A percentile compares a stretch with the other conserved stretches of the same genome.
Conservation (phyloP, 2,329 filamentous ascomycete species). For the Colletotrichum falcatum region DNA sequence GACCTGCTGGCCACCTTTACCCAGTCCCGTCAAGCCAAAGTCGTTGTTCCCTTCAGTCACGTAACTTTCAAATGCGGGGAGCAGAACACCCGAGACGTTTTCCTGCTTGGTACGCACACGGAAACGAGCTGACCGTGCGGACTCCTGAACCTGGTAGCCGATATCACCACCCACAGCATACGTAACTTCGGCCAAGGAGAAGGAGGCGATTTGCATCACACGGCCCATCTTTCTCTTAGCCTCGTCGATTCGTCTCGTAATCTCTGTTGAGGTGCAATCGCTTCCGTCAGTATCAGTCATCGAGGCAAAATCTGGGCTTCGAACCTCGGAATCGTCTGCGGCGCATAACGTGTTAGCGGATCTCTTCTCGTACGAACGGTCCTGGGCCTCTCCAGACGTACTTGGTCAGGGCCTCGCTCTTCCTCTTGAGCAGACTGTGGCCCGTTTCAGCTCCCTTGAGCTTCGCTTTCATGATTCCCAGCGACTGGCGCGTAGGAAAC, state of each 20-base stretch:
- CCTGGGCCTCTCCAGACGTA: slow-evolving; percentile 57
- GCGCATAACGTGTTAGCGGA: slow-evolving; percentile 12
- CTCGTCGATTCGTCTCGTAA: slow-evolving; percentile 96
- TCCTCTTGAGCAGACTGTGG: slow-evolving; percentile 94
- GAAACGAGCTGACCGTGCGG: slow-evolving; percentile 92
- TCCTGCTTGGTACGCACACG: slow-evolving; percentile 95
- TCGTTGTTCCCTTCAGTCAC: slow-evolving; percentile 91
- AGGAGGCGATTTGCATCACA: slow-evolving; percentile 98
- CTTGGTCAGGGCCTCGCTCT: slow-evolving; percentile 98
- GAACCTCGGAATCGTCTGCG: slow-evolving; percentile 88
- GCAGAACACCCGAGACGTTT: slow-evolving; percentile 96
- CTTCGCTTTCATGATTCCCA: slow-evolving; percentile 98
- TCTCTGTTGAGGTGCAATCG: slow-evolving; percentile 68
- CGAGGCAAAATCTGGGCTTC: slow-evolving; percentile 23
- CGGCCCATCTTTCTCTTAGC: slow-evolving; percentile 99
- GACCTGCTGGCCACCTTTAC: slow-evolving; percentile 97
- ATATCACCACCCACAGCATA: slow-evolving; percentile 97
- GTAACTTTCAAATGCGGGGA: slow-evolving; percentile 94
- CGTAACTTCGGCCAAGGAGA: slow-evolving; percentile 96
- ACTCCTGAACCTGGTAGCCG: slow-evolving; percentile 97
- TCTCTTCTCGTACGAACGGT: background rate
- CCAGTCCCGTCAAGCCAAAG: slow-evolving; percentile 94
- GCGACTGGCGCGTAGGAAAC: slow-evolving; percentile 96
- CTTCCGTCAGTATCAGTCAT: slow-evolving; percentile 4
- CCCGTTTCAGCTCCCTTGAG: slow-evolving; percentile 93